Conservation (phyloP, 1,284 basidiomycete species). For the Rhodofomes roseus region DNA sequence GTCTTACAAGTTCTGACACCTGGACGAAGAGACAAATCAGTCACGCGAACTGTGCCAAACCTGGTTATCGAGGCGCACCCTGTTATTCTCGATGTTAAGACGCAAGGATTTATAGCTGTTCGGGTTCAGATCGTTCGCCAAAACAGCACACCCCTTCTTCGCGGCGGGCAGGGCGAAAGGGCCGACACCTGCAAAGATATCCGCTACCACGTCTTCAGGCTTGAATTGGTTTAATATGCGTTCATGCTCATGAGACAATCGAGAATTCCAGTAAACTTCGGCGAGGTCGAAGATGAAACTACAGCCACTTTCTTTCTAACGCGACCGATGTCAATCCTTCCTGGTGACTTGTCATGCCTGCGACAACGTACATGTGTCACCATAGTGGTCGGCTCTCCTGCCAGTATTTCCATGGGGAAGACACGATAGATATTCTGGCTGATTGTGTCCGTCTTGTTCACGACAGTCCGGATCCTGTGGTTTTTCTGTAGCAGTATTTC, state of each 20-base stretch:
- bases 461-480: constrained; percentile 76
- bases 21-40: constrained; percentile 27
- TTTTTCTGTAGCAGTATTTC: constrained; percentile 65
- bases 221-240: constrained; percentile 73
- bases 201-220: constrained; percentile 76
- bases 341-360: not conserved
- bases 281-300: constrained; percentile 93
- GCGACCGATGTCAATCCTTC: constrained; percentile 4
- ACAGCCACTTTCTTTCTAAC: constrained; percentile 77
- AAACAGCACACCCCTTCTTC: constrained; percentile 83
- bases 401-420: constrained; percentile 96
- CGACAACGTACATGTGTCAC: constrained; percentile 71
- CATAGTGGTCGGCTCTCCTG: constrained; percentile 82
- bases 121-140: constrained; percentile 96
- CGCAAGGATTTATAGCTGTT: constrained; percentile 76
- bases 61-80: constrained; percentile 41
- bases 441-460: constrained; percentile 93
- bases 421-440: constrained; percentile 81
- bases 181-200: constrained; percentile 97
- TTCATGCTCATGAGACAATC: constrained; percentile 88
- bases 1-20: constrained; percentile 67
- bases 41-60: not conserved
- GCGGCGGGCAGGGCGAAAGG: constrained; percentile 95
- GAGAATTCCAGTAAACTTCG: constrained; percentile 97
- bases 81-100: constrained; percentile 74